Conservation (phyloP, 371 early-diverging fungal species). For the Syncephalastrum racemosum region DNA sequence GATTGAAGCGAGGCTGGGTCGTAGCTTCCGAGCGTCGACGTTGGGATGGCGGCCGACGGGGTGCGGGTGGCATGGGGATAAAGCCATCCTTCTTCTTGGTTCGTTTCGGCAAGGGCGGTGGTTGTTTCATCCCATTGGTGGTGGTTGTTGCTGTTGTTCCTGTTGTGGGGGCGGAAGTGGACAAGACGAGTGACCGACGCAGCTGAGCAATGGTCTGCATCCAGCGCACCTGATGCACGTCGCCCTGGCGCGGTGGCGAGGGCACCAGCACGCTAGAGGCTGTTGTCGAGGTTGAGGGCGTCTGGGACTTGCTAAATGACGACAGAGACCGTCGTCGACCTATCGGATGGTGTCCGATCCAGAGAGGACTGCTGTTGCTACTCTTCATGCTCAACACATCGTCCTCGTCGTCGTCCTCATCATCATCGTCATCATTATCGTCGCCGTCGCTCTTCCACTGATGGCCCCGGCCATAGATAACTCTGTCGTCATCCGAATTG, state of each 20-base stretch:
- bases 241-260: slow-evolving; percentile 31
- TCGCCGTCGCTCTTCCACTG: slow-evolving; percentile 31
- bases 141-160: not conserved
- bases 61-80: slow-evolving; percentile 51
- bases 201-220: slow-evolving; percentile 28
- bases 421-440: slow-evolving; percentile 19
- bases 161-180: slow-evolving; percentile 13
- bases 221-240: slow-evolving; percentile 22
- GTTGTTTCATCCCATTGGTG: not conserved
- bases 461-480: slow-evolving; percentile 5
- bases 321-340: slow-evolving; percentile 40
- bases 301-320: slow-evolving; percentile 32
- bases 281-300: slow-evolving; percentile 31
- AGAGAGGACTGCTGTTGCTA: slow-evolving; percentile 1
- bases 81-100: slow-evolving; percentile 18
- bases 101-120: not conserved
- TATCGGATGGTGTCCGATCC: slow-evolving; percentile 9
- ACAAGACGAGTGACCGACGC: slow-evolving; percentile 26
- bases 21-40: slow-evolving; percentile 53
- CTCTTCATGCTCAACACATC: slow-evolving; percentile 8
- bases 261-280: slow-evolving; percentile 39
- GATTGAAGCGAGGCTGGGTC: slow-evolving; percentile 50
- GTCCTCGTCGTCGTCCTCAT: slow-evolving; percentile 11
- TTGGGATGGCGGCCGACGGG: slow-evolving; percentile 25
- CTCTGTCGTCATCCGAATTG: slow-evolving; percentile 22